Conservation (phyloP, 805 yeast species). For the Myxozyma vanderwaltii region DNA sequence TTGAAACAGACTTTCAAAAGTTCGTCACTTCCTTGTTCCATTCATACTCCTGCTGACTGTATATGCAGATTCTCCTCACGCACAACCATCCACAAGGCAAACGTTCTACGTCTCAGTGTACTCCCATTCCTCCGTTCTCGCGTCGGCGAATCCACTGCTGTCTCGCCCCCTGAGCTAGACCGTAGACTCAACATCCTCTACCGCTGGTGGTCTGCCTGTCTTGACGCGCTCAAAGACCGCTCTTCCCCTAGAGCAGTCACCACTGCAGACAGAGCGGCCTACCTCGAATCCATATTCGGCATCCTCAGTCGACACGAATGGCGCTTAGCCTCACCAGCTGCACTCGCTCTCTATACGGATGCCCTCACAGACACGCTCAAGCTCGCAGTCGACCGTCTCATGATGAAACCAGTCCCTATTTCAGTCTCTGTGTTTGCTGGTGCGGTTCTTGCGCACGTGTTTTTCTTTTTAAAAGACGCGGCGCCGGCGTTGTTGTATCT, state of each 20-base stretch:
- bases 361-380: conserved; percentile 56
- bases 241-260: conserved; percentile 35
- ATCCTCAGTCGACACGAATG: conserved; percentile 46
- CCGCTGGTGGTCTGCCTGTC: conserved; percentile 46
- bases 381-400: conserved; percentile 53
- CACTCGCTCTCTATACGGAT: conserved; percentile 28
- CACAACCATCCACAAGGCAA: conserved; percentile 42
- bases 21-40: conserved; percentile 12
- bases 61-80: conserved; percentile 34
- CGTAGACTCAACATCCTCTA: conserved; percentile 39
- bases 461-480: conserved; percentile 56
- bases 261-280: conserved; percentile 45
- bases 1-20: conserved; percentile 39
- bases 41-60: neutral
- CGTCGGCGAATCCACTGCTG: conserved; percentile 36
- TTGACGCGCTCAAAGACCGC: conserved; percentile 40
- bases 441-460: conserved; percentile 67
- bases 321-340: conserved; percentile 34
- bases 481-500: conserved; percentile 49
- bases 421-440: conserved; percentile 68
- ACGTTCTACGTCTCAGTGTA: conserved; percentile 48
- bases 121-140: conserved; percentile 45
- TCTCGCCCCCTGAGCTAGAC: conserved; percentile 30
- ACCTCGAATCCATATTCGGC: conserved; percentile 46
- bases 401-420: conserved; percentile 55